Base-by-base conservation (phyloP, 2,329 filamentous ascomycete genomes). In the Sordariomycetes sp. region DNA sequence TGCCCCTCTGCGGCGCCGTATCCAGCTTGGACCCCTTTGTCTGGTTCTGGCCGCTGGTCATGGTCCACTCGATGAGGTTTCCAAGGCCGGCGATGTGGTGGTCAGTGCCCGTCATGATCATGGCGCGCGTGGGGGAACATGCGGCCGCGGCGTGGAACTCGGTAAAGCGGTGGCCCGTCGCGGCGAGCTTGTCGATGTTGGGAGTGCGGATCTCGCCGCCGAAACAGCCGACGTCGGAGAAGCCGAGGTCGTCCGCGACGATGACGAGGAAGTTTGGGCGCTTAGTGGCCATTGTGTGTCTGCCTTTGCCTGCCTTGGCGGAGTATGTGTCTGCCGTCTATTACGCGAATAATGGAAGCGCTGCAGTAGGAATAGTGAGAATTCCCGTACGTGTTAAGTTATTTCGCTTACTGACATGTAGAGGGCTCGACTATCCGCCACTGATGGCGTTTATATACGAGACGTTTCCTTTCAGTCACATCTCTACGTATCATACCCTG, bases 61-160 rank as follows among this genome's bases (percentile, higher is more conserved):
- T 45, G 39, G 39, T 45, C 39, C 39, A 82, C 67, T 82, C 78
- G 61, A 78, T 74, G 57, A 84, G 66, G 59, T 82, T 81, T 1
- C 80, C 81, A 2, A 85, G 70, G 1, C 82, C 77, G 10, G 76
- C 76, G 58, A 80, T 79, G 64, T 80, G 80, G 62, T 84, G 76
- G 62, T 84, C 81, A 0, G 81, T 85, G 3, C 81, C 81, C 0
- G 79, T 82, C 74, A 84, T 78, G 62, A 85, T 76, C 82, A 85
- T 85, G 52, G 81, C 77, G 52, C 81, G 72, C 3, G 79, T 81
- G 3, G 81, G 82, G 55, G 79, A 83, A 66, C 80, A 85, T 56
- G 80, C 80, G 7, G 81, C 77, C 0, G 82, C 81, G 1, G 80
- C 76, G 63, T 85, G 81, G 67, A 84, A 84, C 62, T 82, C 79